These are phyloP conservation scores for Aegilops umbellulata DNA, from an alignment of 176 grass and related monocot genomes.

Conservation along the genomic window DNA sequence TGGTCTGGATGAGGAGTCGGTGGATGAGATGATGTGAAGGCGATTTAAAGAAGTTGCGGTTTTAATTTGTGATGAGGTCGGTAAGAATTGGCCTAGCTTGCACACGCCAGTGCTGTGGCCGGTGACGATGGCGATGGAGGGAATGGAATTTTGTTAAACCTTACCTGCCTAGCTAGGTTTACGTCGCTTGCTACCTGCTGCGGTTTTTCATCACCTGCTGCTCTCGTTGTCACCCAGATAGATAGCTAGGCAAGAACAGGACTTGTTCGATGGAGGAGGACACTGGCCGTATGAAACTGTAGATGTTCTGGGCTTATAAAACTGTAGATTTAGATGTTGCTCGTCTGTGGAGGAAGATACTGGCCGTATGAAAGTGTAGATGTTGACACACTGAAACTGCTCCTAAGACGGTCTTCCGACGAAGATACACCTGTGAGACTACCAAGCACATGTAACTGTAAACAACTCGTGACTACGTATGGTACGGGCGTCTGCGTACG, in stretches of 20 bases:
- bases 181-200: neutral
- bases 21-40: neutral
- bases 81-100: neutral
- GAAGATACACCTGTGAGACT: too few species aligned
- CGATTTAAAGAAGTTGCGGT: neutral
- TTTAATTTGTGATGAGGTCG: neutral
- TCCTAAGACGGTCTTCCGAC: too few species aligned
- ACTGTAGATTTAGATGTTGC: too few species aligned
- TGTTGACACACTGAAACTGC: too few species aligned
- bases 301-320: too few species aligned
- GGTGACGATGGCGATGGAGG: slow-evolving; percentile 16
- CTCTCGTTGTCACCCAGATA: slow-evolving; percentile 3
- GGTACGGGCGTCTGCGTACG: too few species aligned
- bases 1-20: neutral
- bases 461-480: too few species aligned
- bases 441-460: too few species aligned
- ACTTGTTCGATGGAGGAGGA: too few species aligned
- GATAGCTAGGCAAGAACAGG: neutral
- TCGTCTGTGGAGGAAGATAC: too few species aligned
- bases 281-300: too few species aligned
- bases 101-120: neutral
- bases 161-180: neutral
- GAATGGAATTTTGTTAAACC: neutral
- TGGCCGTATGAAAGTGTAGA: too few species aligned
- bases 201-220: slow-evolving; percentile 3